These are phyloP conservation scores for Candida arabinofermentans DNA, from an alignment of 805 yeast species.

Conservation along the genomic window DNA sequence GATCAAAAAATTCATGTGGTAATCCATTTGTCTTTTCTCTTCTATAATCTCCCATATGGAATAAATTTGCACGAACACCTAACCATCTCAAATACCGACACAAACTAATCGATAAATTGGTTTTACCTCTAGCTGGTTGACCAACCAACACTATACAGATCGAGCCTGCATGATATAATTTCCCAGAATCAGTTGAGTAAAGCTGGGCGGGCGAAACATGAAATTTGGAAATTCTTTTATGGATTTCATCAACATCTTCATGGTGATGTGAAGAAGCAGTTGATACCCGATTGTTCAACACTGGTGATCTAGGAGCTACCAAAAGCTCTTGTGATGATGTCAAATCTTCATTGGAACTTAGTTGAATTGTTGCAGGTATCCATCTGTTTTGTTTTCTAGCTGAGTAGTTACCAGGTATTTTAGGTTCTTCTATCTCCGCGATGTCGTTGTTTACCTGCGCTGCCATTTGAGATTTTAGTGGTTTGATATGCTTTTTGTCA, in stretches of 20 bases:
- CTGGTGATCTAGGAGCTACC: slow-evolving; percentile 12
- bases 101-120: slow-evolving; percentile 85
- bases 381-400: slow-evolving; percentile 53
- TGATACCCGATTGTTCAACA: slow-evolving; percentile 7
- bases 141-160: slow-evolving; percentile 87
- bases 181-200: slow-evolving; percentile 88
- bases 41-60: slow-evolving; percentile 90
- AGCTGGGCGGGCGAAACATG: slow-evolving; percentile 88
- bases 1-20: slow-evolving; percentile 67
- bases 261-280: slow-evolving; percentile 4
- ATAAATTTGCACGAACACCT: slow-evolving; percentile 88
- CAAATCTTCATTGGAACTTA: slow-evolving; percentile 9
- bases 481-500: background rate
- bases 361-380: slow-evolving; percentile 27
- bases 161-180: slow-evolving; percentile 93
- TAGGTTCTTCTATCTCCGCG: slow-evolving; percentile 39
- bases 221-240: slow-evolving; percentile 52
- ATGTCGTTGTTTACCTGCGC: slow-evolving; percentile 2
- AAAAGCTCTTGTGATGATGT: slow-evolving; percentile 9
- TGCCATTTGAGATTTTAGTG: background rate
- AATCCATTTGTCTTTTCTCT: slow-evolving; percentile 50
- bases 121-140: slow-evolving; percentile 93
- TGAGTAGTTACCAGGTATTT: slow-evolving; percentile 47
- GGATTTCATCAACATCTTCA: slow-evolving; percentile 56
- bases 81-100: slow-evolving; percentile 94